Percentiles rank a stretch among this genome's conserved stretches.
Conservation (phyloP, 805 yeast species). For the Candida silvatica region DNA sequence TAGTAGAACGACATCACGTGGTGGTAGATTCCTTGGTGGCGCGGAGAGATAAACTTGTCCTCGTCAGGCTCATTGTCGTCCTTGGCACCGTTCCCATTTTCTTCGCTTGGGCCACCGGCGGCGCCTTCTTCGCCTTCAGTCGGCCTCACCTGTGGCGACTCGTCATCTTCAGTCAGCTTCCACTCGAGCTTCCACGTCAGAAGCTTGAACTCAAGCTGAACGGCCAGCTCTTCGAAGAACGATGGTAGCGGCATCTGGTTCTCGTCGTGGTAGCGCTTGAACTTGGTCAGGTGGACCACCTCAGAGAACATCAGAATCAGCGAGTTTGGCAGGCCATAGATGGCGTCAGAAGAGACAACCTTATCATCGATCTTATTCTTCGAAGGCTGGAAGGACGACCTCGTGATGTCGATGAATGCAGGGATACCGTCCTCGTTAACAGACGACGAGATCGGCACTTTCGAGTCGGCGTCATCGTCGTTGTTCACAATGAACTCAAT, state of each 20-base stretch:
- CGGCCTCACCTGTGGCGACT: constrained; percentile 5
- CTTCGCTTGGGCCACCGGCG: background rate
- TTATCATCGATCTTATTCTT: constrained; percentile 42
- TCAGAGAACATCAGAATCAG: constrained; percentile 64
- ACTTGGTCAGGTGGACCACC: constrained; percentile 57
- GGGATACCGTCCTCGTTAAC: constrained; percentile 19
- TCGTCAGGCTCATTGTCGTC: constrained; percentile 1
- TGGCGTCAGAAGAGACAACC: constrained; percentile 64
- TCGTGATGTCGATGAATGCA: constrained; percentile 34
- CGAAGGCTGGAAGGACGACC: constrained; percentile 29
- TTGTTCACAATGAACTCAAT: constrained; percentile 33
- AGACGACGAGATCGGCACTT: background rate
- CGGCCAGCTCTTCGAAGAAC: constrained; percentile 24
- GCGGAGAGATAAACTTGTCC: constrained; percentile 34
- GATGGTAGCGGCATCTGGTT: constrained; percentile 24
- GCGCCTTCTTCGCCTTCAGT: background rate
- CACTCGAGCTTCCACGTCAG: constrained; percentile 70
- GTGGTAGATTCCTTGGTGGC: constrained; percentile 69
- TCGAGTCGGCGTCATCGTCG: constrained; percentile 13
- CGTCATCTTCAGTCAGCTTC: constrained; percentile 35
- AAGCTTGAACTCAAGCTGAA: constrained; percentile 41
- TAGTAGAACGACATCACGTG: constrained; percentile 75
- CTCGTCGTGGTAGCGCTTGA: constrained; percentile 45
- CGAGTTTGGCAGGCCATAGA: constrained; percentile 81
- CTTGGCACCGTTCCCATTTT: background rate